Conservation (phyloP, 495 filamentous ascomycete species). For the Tetracladium setigerum region DNA sequence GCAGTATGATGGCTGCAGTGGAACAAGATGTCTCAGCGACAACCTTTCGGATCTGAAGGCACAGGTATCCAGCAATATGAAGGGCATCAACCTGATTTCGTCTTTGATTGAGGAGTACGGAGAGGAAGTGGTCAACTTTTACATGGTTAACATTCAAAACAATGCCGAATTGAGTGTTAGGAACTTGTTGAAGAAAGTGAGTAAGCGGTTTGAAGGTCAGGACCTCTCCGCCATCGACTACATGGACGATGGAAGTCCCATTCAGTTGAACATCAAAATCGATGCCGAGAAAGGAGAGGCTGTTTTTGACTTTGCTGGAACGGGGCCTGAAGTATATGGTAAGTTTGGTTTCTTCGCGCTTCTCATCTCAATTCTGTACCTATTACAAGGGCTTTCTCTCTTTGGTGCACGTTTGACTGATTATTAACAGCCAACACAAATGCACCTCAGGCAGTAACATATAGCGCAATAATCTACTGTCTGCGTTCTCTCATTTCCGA, state of each 20-base stretch:
- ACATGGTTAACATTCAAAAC: slow-evolving; percentile 90
- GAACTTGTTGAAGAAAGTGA: slow-evolving; percentile 72
- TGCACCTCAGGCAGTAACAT: slow-evolving; percentile 88
- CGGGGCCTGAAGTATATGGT: slow-evolving; percentile 86
- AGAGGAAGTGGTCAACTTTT: slow-evolving; percentile 85
- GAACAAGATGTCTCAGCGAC: slow-evolving; percentile 83
- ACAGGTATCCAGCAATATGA: slow-evolving; percentile 92
- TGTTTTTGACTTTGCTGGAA: slow-evolving; percentile 84
- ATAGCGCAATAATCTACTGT: slow-evolving; percentile 94
- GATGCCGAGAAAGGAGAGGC: slow-evolving; percentile 77
- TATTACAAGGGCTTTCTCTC: no score
- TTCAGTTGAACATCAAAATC: slow-evolving; percentile 77
- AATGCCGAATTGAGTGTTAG: slow-evolving; percentile 86
- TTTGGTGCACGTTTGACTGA: slow-evolving; percentile 5
- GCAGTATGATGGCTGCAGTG: slow-evolving; percentile 77
- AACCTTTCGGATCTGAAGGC: slow-evolving; percentile 96
- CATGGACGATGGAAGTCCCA: slow-evolving; percentile 92
- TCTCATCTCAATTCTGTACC: neutral
- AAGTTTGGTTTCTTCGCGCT: neutral
- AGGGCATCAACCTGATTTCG: slow-evolving; percentile 86
- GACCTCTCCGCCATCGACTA: slow-evolving; percentile 72
- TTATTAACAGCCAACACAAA: slow-evolving; percentile 63
- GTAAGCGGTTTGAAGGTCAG: slow-evolving; percentile 61
- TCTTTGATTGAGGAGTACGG: slow-evolving; percentile 83
- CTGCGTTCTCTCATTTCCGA: slow-evolving; percentile 85